Evolutionary conservation across 129 eudicot species (phyloP).

Genomic region (Chrysanthemum lavandulifolium): DNA sequence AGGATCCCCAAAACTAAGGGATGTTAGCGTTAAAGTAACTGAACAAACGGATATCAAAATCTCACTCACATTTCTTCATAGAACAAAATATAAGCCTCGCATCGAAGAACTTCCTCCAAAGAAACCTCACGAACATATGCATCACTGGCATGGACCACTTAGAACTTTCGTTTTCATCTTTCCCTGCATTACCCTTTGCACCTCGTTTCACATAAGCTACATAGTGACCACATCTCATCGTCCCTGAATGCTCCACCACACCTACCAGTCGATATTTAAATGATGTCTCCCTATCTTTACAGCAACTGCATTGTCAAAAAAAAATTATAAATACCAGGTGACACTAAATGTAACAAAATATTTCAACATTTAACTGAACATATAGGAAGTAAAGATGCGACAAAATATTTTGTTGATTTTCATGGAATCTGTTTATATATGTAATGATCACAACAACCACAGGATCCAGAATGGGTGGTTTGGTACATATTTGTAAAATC

Average conservation of each 20-base stretch:
- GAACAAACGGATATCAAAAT: constrained; percentile 9
- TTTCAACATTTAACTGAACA: too few relatives aligned
- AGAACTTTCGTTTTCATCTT: constrained; percentile 27
- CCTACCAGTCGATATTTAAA: constrained; percentile 59
- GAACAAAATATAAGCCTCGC: constrained; percentile 86
- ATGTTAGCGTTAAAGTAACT: constrained; percentile 38
- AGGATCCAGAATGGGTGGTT: too few relatives aligned
- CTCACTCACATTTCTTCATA: constrained; percentile 55
- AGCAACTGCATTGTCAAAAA: constrained; percentile 45
- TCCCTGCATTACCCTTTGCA: constrained; percentile 18
- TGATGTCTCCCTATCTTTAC: constrained; percentile 33
- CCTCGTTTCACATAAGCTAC: constrained; percentile 67
- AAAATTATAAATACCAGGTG: neutral
- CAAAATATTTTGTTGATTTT: neutral
- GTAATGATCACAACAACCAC: constrained; percentile 2
- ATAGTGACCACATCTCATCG: constrained; percentile 89
- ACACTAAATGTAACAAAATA: too few relatives aligned
- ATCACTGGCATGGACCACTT: constrained; percentile 87
- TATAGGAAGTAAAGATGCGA: neutral
- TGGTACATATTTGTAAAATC: too few relatives aligned
- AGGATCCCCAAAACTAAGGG: constrained; percentile 10
- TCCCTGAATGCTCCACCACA: constrained; percentile 89
- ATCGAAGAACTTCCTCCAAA: constrained; percentile 67
- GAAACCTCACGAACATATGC: constrained; percentile 58
- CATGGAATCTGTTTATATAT: neutral